Base-by-base conservation (phyloP, 495 filamentous ascomycete species). In the Friedmanniomyces simplex region DNA sequence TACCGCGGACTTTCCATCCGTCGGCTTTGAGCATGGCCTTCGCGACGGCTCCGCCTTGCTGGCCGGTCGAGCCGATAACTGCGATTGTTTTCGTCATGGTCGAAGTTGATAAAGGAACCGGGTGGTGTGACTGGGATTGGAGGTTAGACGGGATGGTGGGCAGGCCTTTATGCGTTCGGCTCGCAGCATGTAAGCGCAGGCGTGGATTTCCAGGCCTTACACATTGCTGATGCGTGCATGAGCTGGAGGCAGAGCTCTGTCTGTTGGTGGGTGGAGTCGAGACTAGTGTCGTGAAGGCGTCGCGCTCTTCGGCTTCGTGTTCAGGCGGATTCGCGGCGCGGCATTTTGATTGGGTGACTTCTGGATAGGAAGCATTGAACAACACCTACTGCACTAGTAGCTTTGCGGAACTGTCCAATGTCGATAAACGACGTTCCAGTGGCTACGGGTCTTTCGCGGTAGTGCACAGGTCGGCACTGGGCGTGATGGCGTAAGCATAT, bases 1-100 rank as follows among this genome's bases (percentile, higher is more conserved):
- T 45, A 50, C 60, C 60, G 24, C 60, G 60, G 34, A 62, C 49
- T 28, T 54, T 52, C 59, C 59, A 62, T 28, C 47, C 58, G 39
- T 41, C 53, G n/a, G 45, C 46, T 21, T 58, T 52, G 16, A 57
- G 59, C 12, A 42, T 50, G 1, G 26, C 52, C 20, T 45, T 42
- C 13, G 59, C 59, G 11, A 58, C 59, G 3, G 53, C 46, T 4
- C 54, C 59, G 24, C 59, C 59, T 53, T 62, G 59, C 16, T 55
- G 37, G 30, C 59, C 59, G 11, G 59, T 62, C 24, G 52, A 50
- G 22, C 54, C 53, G 34, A 57, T 51, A 11, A 58, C 53, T 43
- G 59, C 59, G 24, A 60, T 50, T 13, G 52, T 55, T n/a, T 37
- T n/a, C 21, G 54, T 3, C 54, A 56, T 56, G 4, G 8, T 16